Conservation (phyloP, 805 yeast species). For the Sugiyamaella qingdaonensis region DNA sequence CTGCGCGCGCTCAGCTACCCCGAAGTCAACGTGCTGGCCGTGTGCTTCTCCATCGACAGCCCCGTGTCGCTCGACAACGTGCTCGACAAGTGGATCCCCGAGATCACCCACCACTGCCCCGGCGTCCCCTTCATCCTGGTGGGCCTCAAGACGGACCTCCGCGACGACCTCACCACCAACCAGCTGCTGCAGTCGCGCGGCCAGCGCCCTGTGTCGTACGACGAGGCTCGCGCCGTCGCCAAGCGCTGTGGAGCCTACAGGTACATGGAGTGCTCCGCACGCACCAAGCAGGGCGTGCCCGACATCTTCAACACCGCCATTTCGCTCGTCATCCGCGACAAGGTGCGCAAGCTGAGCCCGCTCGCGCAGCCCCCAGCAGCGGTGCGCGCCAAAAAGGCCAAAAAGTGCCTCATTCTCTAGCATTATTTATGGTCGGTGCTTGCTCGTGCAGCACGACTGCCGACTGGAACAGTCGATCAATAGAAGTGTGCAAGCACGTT, state of each 20-base stretch:
- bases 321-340: conserved; percentile 27
- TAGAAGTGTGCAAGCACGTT: too few species aligned
- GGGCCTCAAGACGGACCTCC: conserved; percentile 76
- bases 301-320: conserved; percentile 65
- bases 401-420: not conserved
- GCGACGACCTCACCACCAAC: conserved; percentile 23
- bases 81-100: conserved; percentile 83
- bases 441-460: too few species aligned
- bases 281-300: conserved; percentile 51
- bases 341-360: not conserved
- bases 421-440: not conserved
- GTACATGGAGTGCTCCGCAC: conserved; percentile 79
- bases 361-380: not conserved
- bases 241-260: conserved; percentile 60
- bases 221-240: conserved; percentile 51
- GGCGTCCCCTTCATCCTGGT: conserved; percentile 71
- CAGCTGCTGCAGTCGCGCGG: conserved; percentile 26
- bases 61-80: conserved; percentile 60
- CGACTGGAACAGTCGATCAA: not conserved
- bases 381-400: not conserved
- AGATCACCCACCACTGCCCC: conserved; percentile 77
- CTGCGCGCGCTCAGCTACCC: conserved; percentile 88
- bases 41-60: conserved; percentile 82
- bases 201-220: conserved; percentile 28
- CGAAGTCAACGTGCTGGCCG: conserved; percentile 84